Evolutionary conservation across 495 filamentous ascomycete species (phyloP).

Genomic region (Stereocaulon alpinum): DNA sequence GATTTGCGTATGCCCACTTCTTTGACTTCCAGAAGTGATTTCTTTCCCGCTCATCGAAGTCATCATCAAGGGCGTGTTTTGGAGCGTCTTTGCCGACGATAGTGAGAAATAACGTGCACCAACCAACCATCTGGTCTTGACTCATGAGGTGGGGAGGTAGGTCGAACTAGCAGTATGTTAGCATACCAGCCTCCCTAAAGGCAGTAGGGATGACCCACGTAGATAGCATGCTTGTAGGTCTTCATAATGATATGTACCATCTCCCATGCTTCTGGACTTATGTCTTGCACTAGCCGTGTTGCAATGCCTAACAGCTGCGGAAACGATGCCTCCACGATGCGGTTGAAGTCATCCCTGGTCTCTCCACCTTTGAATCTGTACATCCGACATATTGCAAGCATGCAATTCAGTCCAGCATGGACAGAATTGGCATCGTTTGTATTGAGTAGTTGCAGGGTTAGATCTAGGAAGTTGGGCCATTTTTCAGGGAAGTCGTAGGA

Average conservation of each 20-base stretch:
- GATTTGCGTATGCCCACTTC: constrained; percentile 97
- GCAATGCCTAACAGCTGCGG: constrained; percentile 84
- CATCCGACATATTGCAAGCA: constrained; percentile 83
- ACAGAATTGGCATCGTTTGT: constrained; percentile 75
- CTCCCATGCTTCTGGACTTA: constrained; percentile 85
- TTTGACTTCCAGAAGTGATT: constrained; percentile 99
- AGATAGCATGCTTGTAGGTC: constrained; percentile 94
- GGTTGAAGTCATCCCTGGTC: constrained; percentile 78
- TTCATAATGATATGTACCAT: constrained; percentile 94
- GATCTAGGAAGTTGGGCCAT: constrained; percentile 89
- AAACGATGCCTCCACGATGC: constrained; percentile 83
- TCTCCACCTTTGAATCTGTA: constrained; percentile 87
- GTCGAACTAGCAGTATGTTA: constrained; percentile 54
- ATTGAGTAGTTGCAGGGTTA: constrained; percentile 76
- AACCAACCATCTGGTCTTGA: constrained; percentile 76
- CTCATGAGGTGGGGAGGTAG: constrained; percentile 65
- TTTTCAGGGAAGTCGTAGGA: constrained; percentile 87
- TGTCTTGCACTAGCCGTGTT: constrained; percentile 76
- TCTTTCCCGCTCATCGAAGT: constrained; percentile 74
- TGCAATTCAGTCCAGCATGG: constrained; percentile 85
- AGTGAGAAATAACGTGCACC: constrained; percentile 88
- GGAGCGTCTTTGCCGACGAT: constrained; percentile 81
- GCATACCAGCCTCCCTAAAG: constrained; percentile 9
- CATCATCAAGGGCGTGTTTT: constrained; percentile 64
- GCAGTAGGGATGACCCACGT: constrained; percentile 48